phyloP scores from a whole-genome alignment of 106 monocot genomes.

The Allium sativum region DNA sequence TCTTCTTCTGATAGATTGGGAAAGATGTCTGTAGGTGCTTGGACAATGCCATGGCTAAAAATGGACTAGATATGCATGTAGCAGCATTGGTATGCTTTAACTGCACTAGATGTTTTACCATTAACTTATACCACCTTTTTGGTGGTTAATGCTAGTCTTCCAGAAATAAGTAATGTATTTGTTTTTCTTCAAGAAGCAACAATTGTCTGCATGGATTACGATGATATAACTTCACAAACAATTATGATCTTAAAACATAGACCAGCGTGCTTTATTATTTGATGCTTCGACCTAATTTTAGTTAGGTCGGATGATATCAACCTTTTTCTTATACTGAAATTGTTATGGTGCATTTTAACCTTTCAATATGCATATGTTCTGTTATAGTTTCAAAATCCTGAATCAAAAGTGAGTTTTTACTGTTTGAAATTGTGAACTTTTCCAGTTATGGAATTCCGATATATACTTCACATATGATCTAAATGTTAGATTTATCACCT shows the following conservation, averaged over 20 bases:
- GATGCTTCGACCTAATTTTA: too few species aligned
- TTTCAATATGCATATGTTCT: too few species aligned
- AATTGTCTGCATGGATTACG: neutral
- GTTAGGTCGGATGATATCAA: too few species aligned
- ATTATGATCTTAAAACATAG: too few species aligned
- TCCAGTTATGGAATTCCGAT: neutral
- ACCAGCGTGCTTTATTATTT: too few species aligned
- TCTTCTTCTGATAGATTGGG: constrained; percentile 33
- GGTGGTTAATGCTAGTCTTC: neutral
- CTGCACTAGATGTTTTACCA: constrained; percentile 8
- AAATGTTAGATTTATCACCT: neutral
- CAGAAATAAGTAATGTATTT: constrained; percentile 2
- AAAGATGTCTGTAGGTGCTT: constrained; percentile 71
- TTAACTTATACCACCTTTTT: constrained; percentile 12
- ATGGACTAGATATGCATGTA: constrained; percentile 65
- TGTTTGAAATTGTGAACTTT: neutral
- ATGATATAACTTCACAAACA: neutral
- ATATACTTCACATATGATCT: too few species aligned
- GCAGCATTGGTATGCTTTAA: constrained; percentile 64
- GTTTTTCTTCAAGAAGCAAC: constrained; percentile 2
- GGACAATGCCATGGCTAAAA: constrained; percentile 55
- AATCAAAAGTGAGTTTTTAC: too few species aligned
- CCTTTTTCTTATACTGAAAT: too few species aligned
- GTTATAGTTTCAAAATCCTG: too few species aligned
- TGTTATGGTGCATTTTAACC: too few species aligned